Evolutionary conservation across 257 asterid genomes (phyloP), one percentile per base, ranked within the genome.

Genomic region (Nicotiana otophora): DNA sequence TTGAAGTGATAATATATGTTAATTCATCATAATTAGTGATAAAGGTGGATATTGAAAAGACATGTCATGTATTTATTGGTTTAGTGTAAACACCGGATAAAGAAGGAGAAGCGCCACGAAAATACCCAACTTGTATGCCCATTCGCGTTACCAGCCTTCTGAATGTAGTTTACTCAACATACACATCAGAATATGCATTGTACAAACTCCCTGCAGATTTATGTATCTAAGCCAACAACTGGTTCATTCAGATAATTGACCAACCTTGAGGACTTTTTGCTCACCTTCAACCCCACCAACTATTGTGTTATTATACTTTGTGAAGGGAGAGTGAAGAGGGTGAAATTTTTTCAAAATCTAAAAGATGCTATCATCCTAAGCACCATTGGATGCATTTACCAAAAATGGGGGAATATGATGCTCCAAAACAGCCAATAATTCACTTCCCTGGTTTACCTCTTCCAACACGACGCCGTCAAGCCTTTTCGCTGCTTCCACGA

Each of bases 341-440:
- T 74, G 42, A 26, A 26, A 31, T 26, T 14, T 14, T 14, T 53
- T 26, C 42, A 15, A 74, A 74, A 48, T 26, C 62, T 7, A 58
- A 58, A 58, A 58, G 64, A 58, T 51, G 66, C 78, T n/a, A 70
- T 81, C 82, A 83, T 81, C 57, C 88, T 87, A 87, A 74, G 84
- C 89, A 85, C 63, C 89, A 84, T 78, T 88, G 54, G 87, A 58
- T 63, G 85, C 85, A 68, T 87, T 78, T 68, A 90, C 84, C 90
- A 93, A 92, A 93, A 96, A 93, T 57, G 93, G 86, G 72, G 98
- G 97, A 81, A 96, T 91, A 87, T 92, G 90, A 87, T 89, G 98
- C 89, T 96, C 98, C 85, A 96, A 82, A 55, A 93, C 93, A 3
- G 93, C 93, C 89, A 96, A 79, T 8, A 96, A 87, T 92, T 94